Evolutionary conservation across 768 basidiomycete genomes (phyloP), one percentile per base, ranked within the genome.

Genomic region (Auriscalpium orientale): DNA sequence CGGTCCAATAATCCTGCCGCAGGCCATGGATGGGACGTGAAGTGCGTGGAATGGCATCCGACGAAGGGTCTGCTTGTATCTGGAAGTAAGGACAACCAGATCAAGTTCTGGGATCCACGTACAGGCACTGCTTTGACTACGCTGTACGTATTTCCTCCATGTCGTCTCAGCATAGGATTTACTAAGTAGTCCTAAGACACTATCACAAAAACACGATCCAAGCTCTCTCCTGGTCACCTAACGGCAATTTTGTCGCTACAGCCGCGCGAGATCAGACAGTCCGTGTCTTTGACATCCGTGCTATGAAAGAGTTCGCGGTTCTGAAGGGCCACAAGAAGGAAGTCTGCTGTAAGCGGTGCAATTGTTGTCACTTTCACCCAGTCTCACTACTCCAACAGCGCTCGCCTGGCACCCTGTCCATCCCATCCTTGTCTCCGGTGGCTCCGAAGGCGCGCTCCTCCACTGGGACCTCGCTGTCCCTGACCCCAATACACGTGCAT

Each of bases 1-100:
- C 20, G 2, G 22, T 45, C 58, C 4, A 28, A 11, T 56, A 21
- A 36, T 51, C 13, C 18, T n/a, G 0, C 5, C 4, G 2, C 51
- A 93, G 94, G 94, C n/a, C 95, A 98, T 64, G 94, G 95, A 5
- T 98, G 95, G 94, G 97, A 99, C 65, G 97, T 99, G 20, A 90
- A 95, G 67, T 97, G 93, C 58, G 93, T 98, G 1, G 89, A 98
- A 74, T 99, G 97, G 97, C 97, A 99, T 72, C 93, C 94, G 5
- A 91, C 89, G 0, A 98, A 98, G 71, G 95, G 95, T 10, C 76
- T 99, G 9, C 79, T 99, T 20, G 93, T 90, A 6, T 94, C 91
- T 3, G 97, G 97, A 22, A 92, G 91, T 64, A 98, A 98, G 71
- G 97, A 99, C 71, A 97, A 98, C 70, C 82, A 92, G 63, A 92